Conservation (phyloP, 2,329 filamentous ascomycete species). For the Annulohypoxylon truncatum region DNA sequence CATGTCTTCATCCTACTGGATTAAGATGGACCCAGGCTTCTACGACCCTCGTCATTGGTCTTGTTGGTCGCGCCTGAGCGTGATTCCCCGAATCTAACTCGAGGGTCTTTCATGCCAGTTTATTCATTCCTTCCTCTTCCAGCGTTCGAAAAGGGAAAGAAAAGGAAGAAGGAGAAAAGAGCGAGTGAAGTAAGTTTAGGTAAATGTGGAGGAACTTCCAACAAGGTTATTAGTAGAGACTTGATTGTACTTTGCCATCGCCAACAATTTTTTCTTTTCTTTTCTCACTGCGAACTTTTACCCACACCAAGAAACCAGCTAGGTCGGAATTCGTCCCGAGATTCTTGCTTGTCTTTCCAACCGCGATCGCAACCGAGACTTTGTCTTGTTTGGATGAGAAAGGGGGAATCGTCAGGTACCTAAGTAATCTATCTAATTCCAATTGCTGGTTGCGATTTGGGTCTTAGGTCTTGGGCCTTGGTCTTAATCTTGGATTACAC, state of each 20-base stretch:
- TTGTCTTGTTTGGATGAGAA: conserved; percentile 36
- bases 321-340: not conserved
- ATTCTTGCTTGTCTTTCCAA: conserved; percentile 14
- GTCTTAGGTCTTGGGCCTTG: conserved; percentile 9
- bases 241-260: conserved; percentile 24
- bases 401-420: conserved; percentile 1
- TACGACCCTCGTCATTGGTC: conserved; percentile 38
- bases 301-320: not conserved
- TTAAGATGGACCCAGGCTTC: conserved; percentile 36
- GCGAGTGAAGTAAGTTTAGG: conserved; percentile 24
- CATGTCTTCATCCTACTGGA: conserved; percentile 41
- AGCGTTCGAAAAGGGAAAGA: conserved; percentile 32
- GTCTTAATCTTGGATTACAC: conserved; percentile 32
- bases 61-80: conserved; percentile 37
- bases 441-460: not conserved
- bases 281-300: conserved; percentile 8
- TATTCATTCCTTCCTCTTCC: conserved; percentile 37
- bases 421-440: conserved; percentile 10
- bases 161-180: conserved; percentile 7
- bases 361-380: conserved; percentile 41
- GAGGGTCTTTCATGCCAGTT: conserved; percentile 34
- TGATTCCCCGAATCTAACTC: conserved; percentile 42
- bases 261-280: conserved; percentile 7
- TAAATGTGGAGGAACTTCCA: conserved; percentile 16
- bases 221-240: conserved; percentile 24